These are phyloP conservation scores for Tylopilus sp. DNA, from an alignment of 768 basidiomycete genomes.

Conservation along the genomic window DNA sequence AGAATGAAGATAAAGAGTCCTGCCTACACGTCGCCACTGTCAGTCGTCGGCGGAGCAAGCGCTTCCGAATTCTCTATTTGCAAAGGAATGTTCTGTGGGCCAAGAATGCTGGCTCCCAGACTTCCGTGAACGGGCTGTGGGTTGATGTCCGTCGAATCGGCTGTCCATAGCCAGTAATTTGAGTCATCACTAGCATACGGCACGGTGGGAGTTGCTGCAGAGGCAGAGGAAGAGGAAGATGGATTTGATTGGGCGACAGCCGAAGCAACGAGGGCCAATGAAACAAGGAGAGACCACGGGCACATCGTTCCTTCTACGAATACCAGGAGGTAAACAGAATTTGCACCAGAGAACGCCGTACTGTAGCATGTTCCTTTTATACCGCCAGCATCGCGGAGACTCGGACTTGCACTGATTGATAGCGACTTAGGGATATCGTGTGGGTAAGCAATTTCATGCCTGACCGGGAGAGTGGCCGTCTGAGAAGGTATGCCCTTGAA, in stretches of 20 bases:
- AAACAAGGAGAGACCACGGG: conserved; percentile 28
- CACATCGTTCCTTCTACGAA: conserved; percentile 20
- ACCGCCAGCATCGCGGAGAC: neutral
- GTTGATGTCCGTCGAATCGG: conserved; percentile 16
- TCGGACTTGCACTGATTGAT: too few species aligned
- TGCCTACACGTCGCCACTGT: conserved; percentile 27
- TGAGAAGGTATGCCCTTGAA: too few species aligned
- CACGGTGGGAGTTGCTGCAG: conserved; percentile 40
- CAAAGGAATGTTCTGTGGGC: conserved; percentile 47
- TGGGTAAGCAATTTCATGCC: too few species aligned
- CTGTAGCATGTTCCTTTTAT: conserved; percentile 21
- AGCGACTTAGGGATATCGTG: too few species aligned
- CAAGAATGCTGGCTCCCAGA: conserved; percentile 44
- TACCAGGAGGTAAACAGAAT: conserved; percentile 13
- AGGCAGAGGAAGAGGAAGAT: conserved; percentile 23
- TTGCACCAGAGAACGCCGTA: conserved; percentile 12
- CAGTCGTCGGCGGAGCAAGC: conserved; percentile 59
- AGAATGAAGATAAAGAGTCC: neutral
- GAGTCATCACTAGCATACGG: conserved; percentile 44
- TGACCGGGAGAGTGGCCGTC: too few species aligned
- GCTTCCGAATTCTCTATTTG: conserved; percentile 42
- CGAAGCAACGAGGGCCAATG: conserved; percentile 18
- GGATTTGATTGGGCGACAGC: conserved; percentile 19
- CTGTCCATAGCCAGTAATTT: conserved; percentile 43
- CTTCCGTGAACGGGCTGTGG: conserved; percentile 44